Evolutionary conservation across 1,284 basidiomycete genomes (phyloP), one percentile per base, ranked within the genome.

Genomic region (Laetiporus sulphureus): DNA sequence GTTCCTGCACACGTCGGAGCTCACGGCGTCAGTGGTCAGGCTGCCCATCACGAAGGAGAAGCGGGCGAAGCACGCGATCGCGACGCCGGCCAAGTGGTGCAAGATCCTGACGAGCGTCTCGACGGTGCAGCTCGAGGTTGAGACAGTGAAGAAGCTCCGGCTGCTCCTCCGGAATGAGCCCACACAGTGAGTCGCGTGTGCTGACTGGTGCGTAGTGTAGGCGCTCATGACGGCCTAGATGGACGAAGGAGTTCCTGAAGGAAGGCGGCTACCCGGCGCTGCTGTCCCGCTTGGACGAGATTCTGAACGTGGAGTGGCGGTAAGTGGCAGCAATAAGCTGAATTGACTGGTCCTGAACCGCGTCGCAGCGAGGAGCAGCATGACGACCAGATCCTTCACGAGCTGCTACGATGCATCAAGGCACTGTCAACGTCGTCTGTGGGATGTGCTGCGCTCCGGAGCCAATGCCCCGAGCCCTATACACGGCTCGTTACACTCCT

Each of bases 251-350:
- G n/a, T 99, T 98, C 59, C 59, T 97, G 32, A 73, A 75, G 37
- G 62, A 77, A 8, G 91, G 91, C 5, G 95, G 96, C 1, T 99
- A 98, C 56, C 73, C 76, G 4, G 83, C 85, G 1, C 67, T 99
- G 29, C 63, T 97, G 19, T 83, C 81, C 1, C 74, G 92, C 35
- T 65, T 99, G n/a, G 88, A 92, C 47, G 95, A 99, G 61, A 73
- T 99, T 8, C 71, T 99, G 0, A 86, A 91, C 50, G 79, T 98
- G 37, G 95, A 99, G 66, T 99, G 95, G 95, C 81, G 93, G 90
- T 91, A 51, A 52, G 76, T 62, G 5, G 30, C 31, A 20, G 32
- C 1, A 18, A 36, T 18, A 20, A 5, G 18, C 15, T 15, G 29
- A 10, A 19, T 6, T 19, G 12, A 10, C 13, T 11, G 24, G 6